Base-by-base conservation (phyloP, 768 basidiomycete genomes). In the Cystobasidium tubakii region DNA sequence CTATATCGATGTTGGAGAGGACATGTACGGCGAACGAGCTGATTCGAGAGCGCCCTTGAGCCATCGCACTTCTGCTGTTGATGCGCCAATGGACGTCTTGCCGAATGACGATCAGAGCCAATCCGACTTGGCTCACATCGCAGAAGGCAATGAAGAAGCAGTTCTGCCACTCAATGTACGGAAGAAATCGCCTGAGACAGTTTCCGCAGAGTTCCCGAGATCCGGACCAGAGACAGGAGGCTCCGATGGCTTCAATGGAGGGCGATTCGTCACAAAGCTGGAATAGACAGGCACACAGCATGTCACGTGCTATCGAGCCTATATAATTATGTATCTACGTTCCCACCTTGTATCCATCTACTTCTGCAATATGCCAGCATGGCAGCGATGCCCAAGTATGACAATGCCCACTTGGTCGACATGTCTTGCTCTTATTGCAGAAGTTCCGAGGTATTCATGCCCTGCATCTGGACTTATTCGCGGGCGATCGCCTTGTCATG, bases 21-120 rank as follows among this genome's bases (percentile, higher is more conserved):
- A 55, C 55, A 71, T 71, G 69, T 71, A 71, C 36, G 69, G 34
- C 15, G 33, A 31, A 17, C 69, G 54, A 33, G 53, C 27, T 12
- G 27, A 55, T 54, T 36, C 50, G 9, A 53, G 54, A 39, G 25
- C 46, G 23, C 43, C 43, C 31, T 62, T 57, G 25, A 60, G 50
- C 29, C 69, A 71, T 44, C 69, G 69, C 34, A 71, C 69, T 19
- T 71, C 69, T 57, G 69, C 69, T 29, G 36, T 71, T 1, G 69
- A 71, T 44, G 69, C 69, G 4, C 69, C 69, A 7, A 60, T 39
- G 53, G 69, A 71, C 39, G 69, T 71, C 10, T 12, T 60, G 53
- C 63, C 63, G 7, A 39, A 65, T 27, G 63, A 65, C 27, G 43
- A 39, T 19, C 36, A 25, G 63, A 29, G 29, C 25, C 63, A 65